Evolutionary conservation across 2,329 filamentous ascomycete genomes (phyloP).

Genomic region (Fonsecaea pugnacius): DNA sequence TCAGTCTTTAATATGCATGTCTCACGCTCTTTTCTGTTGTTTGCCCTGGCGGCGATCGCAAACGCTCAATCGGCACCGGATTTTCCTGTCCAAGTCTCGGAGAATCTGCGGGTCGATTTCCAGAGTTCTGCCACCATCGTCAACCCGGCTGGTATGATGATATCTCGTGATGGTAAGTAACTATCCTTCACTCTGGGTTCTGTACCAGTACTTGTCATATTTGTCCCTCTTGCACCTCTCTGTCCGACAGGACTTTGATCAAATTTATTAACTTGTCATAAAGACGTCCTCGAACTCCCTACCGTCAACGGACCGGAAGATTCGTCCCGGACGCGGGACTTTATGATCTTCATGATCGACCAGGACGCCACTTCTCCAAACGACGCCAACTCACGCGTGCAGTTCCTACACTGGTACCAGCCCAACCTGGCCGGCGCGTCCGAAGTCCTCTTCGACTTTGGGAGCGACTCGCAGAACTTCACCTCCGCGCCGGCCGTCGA

Average conservation of each 20-base stretch:
- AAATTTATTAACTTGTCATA: background rate
- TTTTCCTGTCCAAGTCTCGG: conserved; percentile 27
- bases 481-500: conserved; percentile 17
- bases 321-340: conserved; percentile 30
- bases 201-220: no score
- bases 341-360: conserved; percentile 34
- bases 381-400: conserved; percentile 9
- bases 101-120: conserved; percentile 25
- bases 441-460: conserved; percentile 28
- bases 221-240: no score
- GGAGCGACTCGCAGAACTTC: conserved; percentile 16
- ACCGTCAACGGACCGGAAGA: conserved; percentile 32
- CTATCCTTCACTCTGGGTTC: background rate
- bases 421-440: conserved; percentile 30
- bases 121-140: conserved; percentile 20
- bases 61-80: conserved; percentile 27
- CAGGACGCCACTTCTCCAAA: conserved; percentile 25
- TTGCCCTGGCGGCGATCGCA: conserved; percentile 17
- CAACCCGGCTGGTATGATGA: conserved; percentile 20
- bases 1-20: conserved; percentile 14
- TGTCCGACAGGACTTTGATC: no score
- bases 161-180: conserved; percentile 26
- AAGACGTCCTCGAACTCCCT: conserved; percentile 28
- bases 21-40: conserved; percentile 5
- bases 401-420: conserved; percentile 32